Evolutionary conservation across 1,284 basidiomycete genomes (phyloP).

Genomic region (Meripilus lineatus): DNA sequence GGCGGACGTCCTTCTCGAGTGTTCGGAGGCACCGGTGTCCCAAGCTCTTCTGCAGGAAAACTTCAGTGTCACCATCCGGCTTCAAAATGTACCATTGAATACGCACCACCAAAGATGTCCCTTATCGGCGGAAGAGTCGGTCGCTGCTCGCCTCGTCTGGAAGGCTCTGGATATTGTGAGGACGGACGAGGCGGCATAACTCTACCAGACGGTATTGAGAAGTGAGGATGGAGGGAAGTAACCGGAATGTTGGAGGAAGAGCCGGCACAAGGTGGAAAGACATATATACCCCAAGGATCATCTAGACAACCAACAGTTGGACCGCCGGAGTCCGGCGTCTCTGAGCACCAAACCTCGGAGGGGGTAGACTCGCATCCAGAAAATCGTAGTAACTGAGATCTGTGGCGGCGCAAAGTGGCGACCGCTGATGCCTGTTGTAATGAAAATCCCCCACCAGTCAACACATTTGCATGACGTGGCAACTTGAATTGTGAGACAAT

Average conservation of each 20-base stretch:
- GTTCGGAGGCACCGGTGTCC: slow-evolving; percentile 20
- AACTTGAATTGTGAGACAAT: background rate
- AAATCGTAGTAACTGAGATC: too few species aligned
- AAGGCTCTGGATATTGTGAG: slow-evolving; percentile 28
- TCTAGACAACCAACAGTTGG: background rate
- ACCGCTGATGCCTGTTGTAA: too few species aligned
- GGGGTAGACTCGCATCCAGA: background rate
- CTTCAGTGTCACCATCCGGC: too few species aligned
- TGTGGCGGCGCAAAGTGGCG: too few species aligned
- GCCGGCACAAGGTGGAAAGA: background rate
- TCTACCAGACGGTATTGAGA: slow-evolving; percentile 12
- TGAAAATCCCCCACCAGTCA: background rate
- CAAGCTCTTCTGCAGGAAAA: too few species aligned
- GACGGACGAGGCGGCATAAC: slow-evolving; percentile 36
- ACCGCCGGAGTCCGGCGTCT: background rate
- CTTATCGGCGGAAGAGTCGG: slow-evolving; percentile 74
- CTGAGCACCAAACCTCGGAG: background rate
- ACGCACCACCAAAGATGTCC: slow-evolving; percentile 62
- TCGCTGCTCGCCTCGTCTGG: slow-evolving; percentile 37
- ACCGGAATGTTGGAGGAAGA: slow-evolving; percentile 11
- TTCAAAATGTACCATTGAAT: too few species aligned
- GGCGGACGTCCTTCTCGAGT: slow-evolving; percentile 15
- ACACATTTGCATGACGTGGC: too few species aligned
- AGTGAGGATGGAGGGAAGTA: slow-evolving; percentile 10
- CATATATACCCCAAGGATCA: slow-evolving; percentile 10